phyloP scores from a whole-genome alignment of 1,139 yeast genomes.

The Saccharomycopsis hybrid region DNA sequence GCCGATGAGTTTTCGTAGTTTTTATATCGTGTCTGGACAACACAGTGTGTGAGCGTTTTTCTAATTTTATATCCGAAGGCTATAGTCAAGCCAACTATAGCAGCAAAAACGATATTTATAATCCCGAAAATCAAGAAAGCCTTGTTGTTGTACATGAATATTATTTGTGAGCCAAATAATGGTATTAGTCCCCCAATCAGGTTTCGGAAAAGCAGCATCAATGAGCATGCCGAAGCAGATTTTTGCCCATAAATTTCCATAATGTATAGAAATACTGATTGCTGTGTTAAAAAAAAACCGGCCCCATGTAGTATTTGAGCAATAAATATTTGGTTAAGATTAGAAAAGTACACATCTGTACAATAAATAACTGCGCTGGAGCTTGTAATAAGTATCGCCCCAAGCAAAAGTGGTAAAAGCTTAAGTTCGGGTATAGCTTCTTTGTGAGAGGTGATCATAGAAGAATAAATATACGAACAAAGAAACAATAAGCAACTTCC shows the following conservation, averaged over 20 bases:
- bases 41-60: conserved; percentile 1
- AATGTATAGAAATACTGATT: conserved; percentile 14
- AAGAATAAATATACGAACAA: not conserved
- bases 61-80: not conserved
- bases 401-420: conserved; percentile 10
- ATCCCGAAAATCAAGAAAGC: conserved; percentile 12
- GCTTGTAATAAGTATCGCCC: conserved; percentile 5
- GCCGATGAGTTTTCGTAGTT: not conserved
- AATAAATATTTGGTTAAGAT: conserved; percentile 1
- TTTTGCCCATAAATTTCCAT: conserved; percentile 16
- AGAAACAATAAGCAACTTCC: conserved; percentile 10
- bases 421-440: conserved; percentile 12
- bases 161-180: conserved; percentile 9
- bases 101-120: not conserved
- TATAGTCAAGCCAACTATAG: not conserved
- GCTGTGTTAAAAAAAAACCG: conserved; percentile 15
- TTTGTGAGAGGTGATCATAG: not conserved
- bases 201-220: conserved; percentile 8
- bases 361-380: conserved; percentile 8
- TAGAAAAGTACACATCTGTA: conserved; percentile 2
- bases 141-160: conserved; percentile 4
- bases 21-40: conserved; percentile 1
- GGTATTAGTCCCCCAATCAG: conserved; percentile 13
- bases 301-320: conserved; percentile 16
- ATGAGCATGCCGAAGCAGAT: conserved; percentile 14